These are phyloP conservation scores for Alternaria angustiovoidea DNA, from an alignment of 2,329 filamentous ascomycete species.

Conservation along the genomic window DNA sequence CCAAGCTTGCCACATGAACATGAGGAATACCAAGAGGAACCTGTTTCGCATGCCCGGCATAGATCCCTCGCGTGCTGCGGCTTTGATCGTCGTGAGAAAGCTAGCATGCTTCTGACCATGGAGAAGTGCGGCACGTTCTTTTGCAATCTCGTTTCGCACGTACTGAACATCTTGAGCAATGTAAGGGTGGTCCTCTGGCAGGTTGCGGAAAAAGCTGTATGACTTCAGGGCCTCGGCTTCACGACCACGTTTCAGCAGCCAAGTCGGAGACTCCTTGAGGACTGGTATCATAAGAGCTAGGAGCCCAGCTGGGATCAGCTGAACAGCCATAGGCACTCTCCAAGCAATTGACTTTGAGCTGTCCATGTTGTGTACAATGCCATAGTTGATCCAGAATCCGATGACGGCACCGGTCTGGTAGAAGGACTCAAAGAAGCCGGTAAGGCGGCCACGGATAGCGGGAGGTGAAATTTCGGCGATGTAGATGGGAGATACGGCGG, in stretches of 20 bases:
- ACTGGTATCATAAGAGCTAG: slow-evolving; percentile 45
- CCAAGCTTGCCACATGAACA: slow-evolving; percentile 50
- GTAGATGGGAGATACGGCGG: slow-evolving; percentile 49
- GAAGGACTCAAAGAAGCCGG: slow-evolving; percentile 71
- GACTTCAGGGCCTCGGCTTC: slow-evolving; percentile 52
- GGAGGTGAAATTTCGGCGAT: slow-evolving; percentile 61
- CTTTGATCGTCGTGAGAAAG: slow-evolving; percentile 41
- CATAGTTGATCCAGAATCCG: slow-evolving; percentile 55
- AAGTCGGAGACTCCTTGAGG: slow-evolving; percentile 47
- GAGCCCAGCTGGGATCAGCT: slow-evolving; percentile 52
- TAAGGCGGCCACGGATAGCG: slow-evolving; percentile 69
- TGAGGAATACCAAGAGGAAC: slow-evolving; percentile 51
- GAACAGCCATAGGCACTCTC: slow-evolving; percentile 67
- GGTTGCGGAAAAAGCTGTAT: slow-evolving; percentile 56
- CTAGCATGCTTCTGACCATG: slow-evolving; percentile 35
- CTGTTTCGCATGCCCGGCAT: slow-evolving; percentile 53
- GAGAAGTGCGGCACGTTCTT: slow-evolving; percentile 40
- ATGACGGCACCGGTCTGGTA: slow-evolving; percentile 68
- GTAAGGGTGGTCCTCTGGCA: slow-evolving; percentile 53
- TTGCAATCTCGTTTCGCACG: slow-evolving; percentile 42
- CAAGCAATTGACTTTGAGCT: slow-evolving; percentile 63
- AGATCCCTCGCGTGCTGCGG: slow-evolving; percentile 39
- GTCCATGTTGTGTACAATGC: slow-evolving; percentile 51
- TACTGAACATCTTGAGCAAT: slow-evolving; percentile 50
- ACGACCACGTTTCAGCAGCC: slow-evolving; percentile 40